Evolutionary conservation across 352 stramenopile genomes (phyloP).

Genomic region (Achlya hypogyna): DNA sequence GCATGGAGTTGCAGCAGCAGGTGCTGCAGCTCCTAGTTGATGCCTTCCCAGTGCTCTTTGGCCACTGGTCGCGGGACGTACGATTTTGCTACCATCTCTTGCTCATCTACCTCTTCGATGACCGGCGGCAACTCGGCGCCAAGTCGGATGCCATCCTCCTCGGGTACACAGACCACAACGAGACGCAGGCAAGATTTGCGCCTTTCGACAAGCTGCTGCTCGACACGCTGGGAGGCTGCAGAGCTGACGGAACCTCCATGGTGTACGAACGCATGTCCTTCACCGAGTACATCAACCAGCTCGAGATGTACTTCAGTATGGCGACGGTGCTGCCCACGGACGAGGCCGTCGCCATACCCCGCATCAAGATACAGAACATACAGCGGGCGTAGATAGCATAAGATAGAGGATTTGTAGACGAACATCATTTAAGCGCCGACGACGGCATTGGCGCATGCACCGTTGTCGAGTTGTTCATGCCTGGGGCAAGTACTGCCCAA

Average conservation of each 20-base stretch:
- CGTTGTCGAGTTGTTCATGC: too few relatives aligned
- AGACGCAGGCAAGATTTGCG: background rate
- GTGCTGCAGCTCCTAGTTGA: constrained; percentile 38
- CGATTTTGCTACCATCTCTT: constrained; percentile 78
- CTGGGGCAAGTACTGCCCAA: too few relatives aligned
- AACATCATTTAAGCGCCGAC: too few relatives aligned
- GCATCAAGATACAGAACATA: background rate
- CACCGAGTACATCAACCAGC: constrained; percentile 17
- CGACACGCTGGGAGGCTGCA: background rate
- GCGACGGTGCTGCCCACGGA: background rate
- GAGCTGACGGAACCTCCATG: background rate
- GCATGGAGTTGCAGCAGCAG: constrained; percentile 37
- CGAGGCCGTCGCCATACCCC: constrained; percentile 9
- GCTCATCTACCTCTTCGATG: constrained; percentile 70
- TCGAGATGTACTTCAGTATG: constrained; percentile 10
- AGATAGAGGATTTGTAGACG: too few relatives aligned
- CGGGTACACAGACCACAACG: constrained; percentile 34
- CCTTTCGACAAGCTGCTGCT: constrained; percentile 4
- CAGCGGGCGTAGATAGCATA: background rate
- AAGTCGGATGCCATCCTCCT: constrained; percentile 67
- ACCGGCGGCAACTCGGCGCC: constrained; percentile 60
- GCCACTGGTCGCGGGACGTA: constrained; percentile 79
- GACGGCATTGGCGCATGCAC: too few relatives aligned
- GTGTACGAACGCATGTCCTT: constrained; percentile 14
- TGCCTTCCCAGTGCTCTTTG: constrained; percentile 54